These are phyloP conservation scores for Salvia miltiorrhiza DNA, from an alignment of 257 asterid genomes.

Conservation along the genomic window DNA sequence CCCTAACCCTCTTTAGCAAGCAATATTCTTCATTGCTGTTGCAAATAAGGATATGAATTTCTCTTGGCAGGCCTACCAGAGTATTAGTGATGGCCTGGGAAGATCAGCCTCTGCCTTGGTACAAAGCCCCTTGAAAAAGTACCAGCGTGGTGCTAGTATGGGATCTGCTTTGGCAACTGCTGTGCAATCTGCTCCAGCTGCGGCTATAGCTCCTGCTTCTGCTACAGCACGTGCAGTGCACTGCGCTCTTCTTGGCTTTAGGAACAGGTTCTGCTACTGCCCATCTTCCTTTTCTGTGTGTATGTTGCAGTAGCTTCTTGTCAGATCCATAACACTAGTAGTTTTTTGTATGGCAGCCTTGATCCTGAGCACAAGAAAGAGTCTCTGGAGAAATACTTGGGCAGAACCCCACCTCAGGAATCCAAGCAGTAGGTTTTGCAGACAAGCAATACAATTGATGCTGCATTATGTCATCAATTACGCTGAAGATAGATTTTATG, in stretches of 20 bases:
- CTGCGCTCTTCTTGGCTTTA: slow-evolving; percentile 84
- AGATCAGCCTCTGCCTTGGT: slow-evolving; percentile 89
- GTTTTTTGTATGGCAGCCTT: slow-evolving; percentile 59
- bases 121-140: slow-evolving; percentile 68
- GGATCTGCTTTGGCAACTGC: slow-evolving; percentile 83
- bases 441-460: slow-evolving; percentile 8
- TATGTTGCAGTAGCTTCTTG: background rate
- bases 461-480: background rate
- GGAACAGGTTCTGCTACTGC: slow-evolving; percentile 63
- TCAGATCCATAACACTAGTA: slow-evolving; percentile 3
- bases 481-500: background rate
- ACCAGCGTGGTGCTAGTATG: slow-evolving; percentile 75
- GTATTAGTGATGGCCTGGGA: slow-evolving; percentile 83
- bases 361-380: slow-evolving; percentile 92
- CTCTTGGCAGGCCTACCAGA: slow-evolving; percentile 70
- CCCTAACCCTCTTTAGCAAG: background rate
- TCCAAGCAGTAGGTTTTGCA: slow-evolving; percentile 44
- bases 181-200: slow-evolving; percentile 88
- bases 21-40: background rate
- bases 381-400: slow-evolving; percentile 82
- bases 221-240: slow-evolving; percentile 86
- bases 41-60: slow-evolving; percentile 9
- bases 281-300: background rate
- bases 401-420: slow-evolving; percentile 52
- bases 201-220: slow-evolving; percentile 96